Base-by-base conservation (phyloP, 495 filamentous ascomycete genomes). In the Paragyromitra xinjiangensis region DNA sequence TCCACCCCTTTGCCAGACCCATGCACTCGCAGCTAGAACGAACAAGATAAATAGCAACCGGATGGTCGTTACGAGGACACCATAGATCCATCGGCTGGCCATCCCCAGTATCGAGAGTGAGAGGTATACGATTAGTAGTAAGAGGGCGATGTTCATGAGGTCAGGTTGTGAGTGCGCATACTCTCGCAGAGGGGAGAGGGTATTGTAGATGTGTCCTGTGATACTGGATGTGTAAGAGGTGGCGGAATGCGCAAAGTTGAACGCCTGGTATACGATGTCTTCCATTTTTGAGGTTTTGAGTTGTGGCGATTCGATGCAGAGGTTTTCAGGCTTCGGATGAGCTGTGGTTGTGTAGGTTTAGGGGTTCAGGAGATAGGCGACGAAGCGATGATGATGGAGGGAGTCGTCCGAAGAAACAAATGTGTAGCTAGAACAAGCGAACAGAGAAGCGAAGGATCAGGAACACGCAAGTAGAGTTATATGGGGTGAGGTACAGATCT, bases 41-140 rank as follows among this genome's bases (percentile, higher is more conserved):
- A 65, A 77, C 34, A 79, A 50, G 26, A 78, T 45, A 12, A 79
- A 61, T 11, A 79, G 61, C 3, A 79, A 40, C 8, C 77, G 58
- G 66, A 79, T 39, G 65, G 74, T 73, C 37, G 77, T 78, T 39
- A 81, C 56, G 29, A 80, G 63, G 50, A 69, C 56, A 9, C 62
- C 55, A 9, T 75, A 77, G 53, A 81, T 75, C 79, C 79, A 81
- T 22, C 80, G 69, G 19, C 58, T 74, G 0, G 80, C 79, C 79
- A 81, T 81, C 1, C 74, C 70, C n/a, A 81, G 69, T 22, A 81
- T 78, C 12, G 69, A 58, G 24, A 81, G 79, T 19, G 74, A 78
- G 45, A 81, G 79, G 44, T 81, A 81, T 22, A 81, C 44, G 48
- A 81, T 81, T 14, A 81, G 50, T 8, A 81, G 64, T 19, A 81